Evolutionary conservation across 1,284 basidiomycete species (phyloP).

Genomic region (Irpex sp.): DNA sequence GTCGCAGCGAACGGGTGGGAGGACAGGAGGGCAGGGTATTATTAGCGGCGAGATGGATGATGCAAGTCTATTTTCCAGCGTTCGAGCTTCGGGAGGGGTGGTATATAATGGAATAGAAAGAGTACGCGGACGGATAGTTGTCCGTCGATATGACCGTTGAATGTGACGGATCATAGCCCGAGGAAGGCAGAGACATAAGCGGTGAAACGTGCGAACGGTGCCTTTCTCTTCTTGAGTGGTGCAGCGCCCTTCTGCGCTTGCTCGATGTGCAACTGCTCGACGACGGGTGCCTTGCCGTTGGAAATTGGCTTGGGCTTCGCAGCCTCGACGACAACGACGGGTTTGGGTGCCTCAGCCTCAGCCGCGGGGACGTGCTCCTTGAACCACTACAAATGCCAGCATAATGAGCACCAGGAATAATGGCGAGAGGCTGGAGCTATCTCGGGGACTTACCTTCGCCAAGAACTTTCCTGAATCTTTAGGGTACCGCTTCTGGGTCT

Average conservation of each 20-base stretch:
- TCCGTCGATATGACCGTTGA: neutral
- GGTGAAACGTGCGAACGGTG: conserved; percentile 26
- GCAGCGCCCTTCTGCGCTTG: conserved; percentile 6
- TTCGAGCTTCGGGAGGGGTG: neutral
- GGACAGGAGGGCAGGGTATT: neutral
- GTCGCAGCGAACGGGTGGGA: neutral
- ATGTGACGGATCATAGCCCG: conserved; percentile 17
- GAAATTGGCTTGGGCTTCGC: conserved; percentile 5
- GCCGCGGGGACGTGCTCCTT: conserved; percentile 22
- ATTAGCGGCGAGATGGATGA: neutral
- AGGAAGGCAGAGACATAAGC: conserved; percentile 28
- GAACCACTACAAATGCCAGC: conserved; percentile 24
- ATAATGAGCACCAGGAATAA: neutral
- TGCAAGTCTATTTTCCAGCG: neutral
- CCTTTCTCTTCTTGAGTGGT: conserved; percentile 24
- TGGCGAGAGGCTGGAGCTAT: neutral
- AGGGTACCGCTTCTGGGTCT: conserved; percentile 65
- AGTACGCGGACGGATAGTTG: neutral
- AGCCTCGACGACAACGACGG: neutral
- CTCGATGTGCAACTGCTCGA: neutral
- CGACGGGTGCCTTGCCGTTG: conserved; percentile 2
- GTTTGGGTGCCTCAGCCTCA: neutral
- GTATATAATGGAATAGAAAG: neutral
- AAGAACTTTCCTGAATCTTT: conserved; percentile 66
- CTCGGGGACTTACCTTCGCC: conserved; percentile 27